Evolutionary conservation across 1,284 basidiomycete species (phyloP).

Genomic region (Tylopilus microsporus): DNA sequence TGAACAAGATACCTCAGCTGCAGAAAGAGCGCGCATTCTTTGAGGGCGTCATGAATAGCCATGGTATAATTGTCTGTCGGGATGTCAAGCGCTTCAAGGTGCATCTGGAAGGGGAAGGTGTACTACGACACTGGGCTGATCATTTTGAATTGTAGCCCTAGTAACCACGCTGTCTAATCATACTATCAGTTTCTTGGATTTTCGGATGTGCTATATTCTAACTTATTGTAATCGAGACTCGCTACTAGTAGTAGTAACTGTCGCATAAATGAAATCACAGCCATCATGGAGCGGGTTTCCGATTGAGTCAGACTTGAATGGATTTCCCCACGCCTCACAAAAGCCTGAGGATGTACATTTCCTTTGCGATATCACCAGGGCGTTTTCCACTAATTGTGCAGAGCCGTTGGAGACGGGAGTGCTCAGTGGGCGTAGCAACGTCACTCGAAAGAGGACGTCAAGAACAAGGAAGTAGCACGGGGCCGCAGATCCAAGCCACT

Average conservation of each 20-base stretch:
- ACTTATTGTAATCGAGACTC: background rate
- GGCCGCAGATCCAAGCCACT: background rate
- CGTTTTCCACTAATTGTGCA: background rate
- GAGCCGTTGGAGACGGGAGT: constrained; percentile 3
- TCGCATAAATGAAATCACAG: too few relatives aligned
- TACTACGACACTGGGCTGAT: constrained; percentile 68
- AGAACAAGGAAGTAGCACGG: constrained; percentile 2
- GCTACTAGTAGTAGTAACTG: too few relatives aligned
- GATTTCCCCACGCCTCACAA: constrained; percentile 5
- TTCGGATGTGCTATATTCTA: background rate
- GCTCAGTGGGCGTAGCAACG: background rate
- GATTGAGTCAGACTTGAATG: too few relatives aligned
- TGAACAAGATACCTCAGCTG: constrained; percentile 63
- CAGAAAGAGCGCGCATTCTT: constrained; percentile 67
- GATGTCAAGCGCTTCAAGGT: constrained; percentile 55
- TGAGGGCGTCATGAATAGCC: constrained; percentile 53
- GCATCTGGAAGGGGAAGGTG: constrained; percentile 56
- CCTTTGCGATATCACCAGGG: background rate
- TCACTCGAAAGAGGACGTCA: background rate
- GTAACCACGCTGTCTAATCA: background rate
- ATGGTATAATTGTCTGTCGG: constrained; percentile 64
- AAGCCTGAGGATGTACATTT: background rate
- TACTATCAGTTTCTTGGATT: background rate
- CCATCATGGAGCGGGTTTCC: too few relatives aligned
- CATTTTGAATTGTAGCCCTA: constrained; percentile 44